These are phyloP conservation scores for Botrytis byssoidea DNA, from an alignment of 2,329 filamentous ascomycete genomes.

Conservation along the genomic window DNA sequence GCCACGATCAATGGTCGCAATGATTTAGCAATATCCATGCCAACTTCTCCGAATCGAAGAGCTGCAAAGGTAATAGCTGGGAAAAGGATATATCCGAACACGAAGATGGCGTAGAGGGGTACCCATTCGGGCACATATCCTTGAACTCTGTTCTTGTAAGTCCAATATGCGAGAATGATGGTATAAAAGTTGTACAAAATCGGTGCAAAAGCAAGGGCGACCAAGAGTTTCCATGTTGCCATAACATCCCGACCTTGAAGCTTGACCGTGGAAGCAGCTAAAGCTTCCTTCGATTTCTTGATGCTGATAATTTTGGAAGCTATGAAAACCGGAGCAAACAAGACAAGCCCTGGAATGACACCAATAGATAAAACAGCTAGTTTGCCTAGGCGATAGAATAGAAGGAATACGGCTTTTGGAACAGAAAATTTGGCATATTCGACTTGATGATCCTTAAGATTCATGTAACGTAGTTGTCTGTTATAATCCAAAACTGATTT, in stretches of 20 bases:
- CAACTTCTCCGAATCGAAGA: conserved; percentile 92
- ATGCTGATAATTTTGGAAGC: conserved; percentile 71
- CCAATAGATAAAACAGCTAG: conserved; percentile 72
- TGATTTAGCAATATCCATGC: conserved; percentile 98
- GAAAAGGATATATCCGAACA: conserved; percentile 77
- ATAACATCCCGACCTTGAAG: conserved; percentile 85
- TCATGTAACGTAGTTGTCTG: conserved; percentile 51
- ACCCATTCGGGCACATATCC: conserved; percentile 79
- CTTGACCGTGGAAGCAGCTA: conserved; percentile 85
- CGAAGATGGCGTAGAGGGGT: conserved; percentile 73
- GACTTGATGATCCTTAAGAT: conserved; percentile 26
- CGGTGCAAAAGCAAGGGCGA: conserved; percentile 80
- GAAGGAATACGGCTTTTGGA: conserved; percentile 54
- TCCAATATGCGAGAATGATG: conserved; percentile 69
- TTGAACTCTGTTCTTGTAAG: conserved; percentile 76
- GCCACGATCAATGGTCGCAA: conserved; percentile 83
- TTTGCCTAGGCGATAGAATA: conserved; percentile 78
- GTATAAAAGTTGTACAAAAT: conserved; percentile 82
- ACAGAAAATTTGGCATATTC: conserved; percentile 57
- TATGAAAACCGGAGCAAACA: conserved; percentile 86
- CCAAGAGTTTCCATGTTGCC: conserved; percentile 83
- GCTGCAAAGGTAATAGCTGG: conserved; percentile 88
- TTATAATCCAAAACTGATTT: conserved; percentile 50
- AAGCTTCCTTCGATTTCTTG: conserved; percentile 75
- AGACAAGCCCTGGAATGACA: conserved; percentile 78